Base-by-base conservation (phyloP, 176 grass and related monocot genomes). In the Puya raimondii region DNA sequence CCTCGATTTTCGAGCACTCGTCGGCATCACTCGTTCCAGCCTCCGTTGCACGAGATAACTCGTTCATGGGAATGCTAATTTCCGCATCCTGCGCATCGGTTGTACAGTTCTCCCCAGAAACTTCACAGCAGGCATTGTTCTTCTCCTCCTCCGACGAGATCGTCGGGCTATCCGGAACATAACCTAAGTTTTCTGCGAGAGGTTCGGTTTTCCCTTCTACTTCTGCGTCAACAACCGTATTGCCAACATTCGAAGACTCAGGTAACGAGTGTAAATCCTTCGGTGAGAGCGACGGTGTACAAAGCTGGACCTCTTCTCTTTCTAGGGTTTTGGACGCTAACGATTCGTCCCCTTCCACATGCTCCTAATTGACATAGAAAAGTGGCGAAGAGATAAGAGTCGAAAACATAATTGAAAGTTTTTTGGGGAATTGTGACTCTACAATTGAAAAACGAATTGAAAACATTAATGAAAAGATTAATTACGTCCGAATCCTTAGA, bases 121-220 rank as follows among this genome's bases (percentile, higher is more conserved):
- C 78, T 59, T 79, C 72, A 20, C 57, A 66, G 25, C 27, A 26
- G 71, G 6, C 66, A 69, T 77, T 51, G 56, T 33, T 63, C 54
- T 48, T 15, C 21, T 71, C 64, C 48, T 79, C 63, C 54, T 53
- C 48, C 16, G 74, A 65, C 53, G 33, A 76, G 29, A 74, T 12
- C 15, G 70, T 29, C 6, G 72, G 83, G 22, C 71, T 85, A 57
- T 85, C 83, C 15, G 63, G 72, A 50, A 80, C 77, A 68, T 68
- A 76, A 18, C 63, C 72, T 12, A 58, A 72, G 51, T 66, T 70
- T 47, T 76, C 42, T 17, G 72, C 58, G 9, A 54, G 48, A 49
- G 68, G 52, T 23, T 50, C 15, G 12, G 25, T 27, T 23, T 61
- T 56, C n/a, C 48, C 65, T 54, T 6, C 15, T 67, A 79, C 75